phyloP scores from a whole-genome alignment of 1,284 basidiomycete genomes.

The Boletellus sp. region DNA sequence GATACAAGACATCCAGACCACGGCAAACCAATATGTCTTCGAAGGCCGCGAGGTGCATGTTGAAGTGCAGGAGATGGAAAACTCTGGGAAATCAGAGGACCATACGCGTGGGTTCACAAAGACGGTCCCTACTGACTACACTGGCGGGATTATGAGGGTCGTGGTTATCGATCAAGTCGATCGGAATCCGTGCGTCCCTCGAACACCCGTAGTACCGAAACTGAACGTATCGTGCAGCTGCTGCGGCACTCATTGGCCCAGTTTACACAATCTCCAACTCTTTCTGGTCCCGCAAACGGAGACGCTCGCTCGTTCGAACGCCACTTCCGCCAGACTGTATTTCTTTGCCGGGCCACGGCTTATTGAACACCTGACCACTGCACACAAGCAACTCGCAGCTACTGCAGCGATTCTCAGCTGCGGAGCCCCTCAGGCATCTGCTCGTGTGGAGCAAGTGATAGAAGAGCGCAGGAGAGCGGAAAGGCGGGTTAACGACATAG shows the following conservation, averaged over 20 bases:
- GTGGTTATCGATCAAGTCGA: slow-evolving; percentile 81
- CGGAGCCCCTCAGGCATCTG: slow-evolving; percentile 58
- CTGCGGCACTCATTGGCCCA: slow-evolving; percentile 82
- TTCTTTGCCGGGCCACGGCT: slow-evolving; percentile 81
- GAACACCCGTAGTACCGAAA: slow-evolving; percentile 3
- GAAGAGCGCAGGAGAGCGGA: slow-evolving; percentile 60
- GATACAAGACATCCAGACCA: slow-evolving; percentile 57
- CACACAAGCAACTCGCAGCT: slow-evolving; percentile 52
- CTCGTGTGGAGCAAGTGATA: slow-evolving; percentile 66
- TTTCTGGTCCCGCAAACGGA: slow-evolving; percentile 69
- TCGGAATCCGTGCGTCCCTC: slow-evolving; percentile 62
- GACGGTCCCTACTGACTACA: slow-evolving; percentile 65
- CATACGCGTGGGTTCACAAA: slow-evolving; percentile 49
- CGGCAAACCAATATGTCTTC: slow-evolving; percentile 64
- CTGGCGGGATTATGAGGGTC: slow-evolving; percentile 75
- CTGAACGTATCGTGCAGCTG: slow-evolving; percentile 46
- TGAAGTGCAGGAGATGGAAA: slow-evolving; percentile 63
- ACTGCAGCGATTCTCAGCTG: slow-evolving; percentile 64
- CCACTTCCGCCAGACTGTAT: slow-evolving; percentile 67
- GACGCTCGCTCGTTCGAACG: slow-evolving; percentile 52
- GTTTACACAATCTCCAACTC: slow-evolving; percentile 66
- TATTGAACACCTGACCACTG: slow-evolving; percentile 53
- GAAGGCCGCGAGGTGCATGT: slow-evolving; percentile 62
- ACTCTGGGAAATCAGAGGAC: slow-evolving; percentile 38
- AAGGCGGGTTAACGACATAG: slow-evolving; percentile 61